Evolutionary conservation across 345 rosid species (phyloP).

Genomic region (Kernera saxatilis): DNA sequence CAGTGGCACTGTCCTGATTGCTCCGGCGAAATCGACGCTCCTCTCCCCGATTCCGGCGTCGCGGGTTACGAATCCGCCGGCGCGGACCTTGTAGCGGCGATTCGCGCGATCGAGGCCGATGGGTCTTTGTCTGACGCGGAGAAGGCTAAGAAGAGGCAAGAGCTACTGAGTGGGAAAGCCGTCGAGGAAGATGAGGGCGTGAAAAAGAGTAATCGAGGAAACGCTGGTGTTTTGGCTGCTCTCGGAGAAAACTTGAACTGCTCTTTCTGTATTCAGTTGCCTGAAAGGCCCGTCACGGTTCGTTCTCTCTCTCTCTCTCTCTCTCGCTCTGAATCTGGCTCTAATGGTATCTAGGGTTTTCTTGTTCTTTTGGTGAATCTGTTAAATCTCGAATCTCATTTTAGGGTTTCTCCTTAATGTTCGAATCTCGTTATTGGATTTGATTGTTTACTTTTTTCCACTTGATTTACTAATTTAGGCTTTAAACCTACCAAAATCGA

Average conservation of each 20-base stretch:
- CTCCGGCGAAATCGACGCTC: neutral
- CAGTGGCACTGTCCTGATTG: constrained; percentile 71
- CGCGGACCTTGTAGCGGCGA: constrained; percentile 29
- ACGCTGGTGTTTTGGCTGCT: constrained; percentile 24
- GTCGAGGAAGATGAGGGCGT: constrained; percentile 4
- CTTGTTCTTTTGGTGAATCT: neutral
- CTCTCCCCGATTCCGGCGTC: neutral
- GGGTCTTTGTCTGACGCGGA: constrained; percentile 36
- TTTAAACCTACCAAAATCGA: too few relatives aligned
- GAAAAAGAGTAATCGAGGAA: constrained; percentile 14
- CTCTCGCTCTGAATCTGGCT: neutral
- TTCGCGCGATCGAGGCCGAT: constrained; percentile 45
- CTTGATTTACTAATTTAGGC: neutral
- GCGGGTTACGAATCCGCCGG: neutral
- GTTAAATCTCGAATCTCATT: neutral
- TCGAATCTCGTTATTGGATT: too few relatives aligned
- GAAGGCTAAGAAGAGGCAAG: constrained; percentile 52
- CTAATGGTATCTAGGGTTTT: neutral
- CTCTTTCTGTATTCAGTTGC: constrained; percentile 55
- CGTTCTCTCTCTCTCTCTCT: constrained; percentile 7
- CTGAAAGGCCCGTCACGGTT: constrained; percentile 74
- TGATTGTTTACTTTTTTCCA: neutral
- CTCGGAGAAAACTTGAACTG: constrained; percentile 47
- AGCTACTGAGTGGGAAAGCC: constrained; percentile 42
- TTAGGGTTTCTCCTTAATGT: too few relatives aligned